Conservation (phyloP, 345 rosid genomes). For the Moricandia moricandioides region DNA sequence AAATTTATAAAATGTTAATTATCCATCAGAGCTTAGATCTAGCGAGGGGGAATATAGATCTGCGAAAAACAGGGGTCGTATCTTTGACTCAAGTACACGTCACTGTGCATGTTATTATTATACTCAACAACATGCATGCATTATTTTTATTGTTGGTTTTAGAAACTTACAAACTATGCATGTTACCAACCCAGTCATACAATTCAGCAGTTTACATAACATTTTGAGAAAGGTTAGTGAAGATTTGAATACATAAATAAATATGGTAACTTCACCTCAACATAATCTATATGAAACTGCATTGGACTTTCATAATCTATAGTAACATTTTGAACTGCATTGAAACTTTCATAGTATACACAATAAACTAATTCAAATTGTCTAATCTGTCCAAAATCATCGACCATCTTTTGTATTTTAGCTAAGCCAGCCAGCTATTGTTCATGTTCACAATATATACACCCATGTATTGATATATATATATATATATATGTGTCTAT, state of each 20-base stretch:
- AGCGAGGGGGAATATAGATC: background rate
- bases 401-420: slow-evolving; percentile 12
- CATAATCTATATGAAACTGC: background rate
- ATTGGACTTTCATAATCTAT: background rate
- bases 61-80: background rate
- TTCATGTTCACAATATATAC: slow-evolving; percentile 7
- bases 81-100: slow-evolving; percentile 29
- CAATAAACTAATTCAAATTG: slow-evolving; percentile 13
- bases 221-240: background rate
- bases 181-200: background rate
- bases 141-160: background rate
- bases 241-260: too few species aligned
- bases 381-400: slow-evolving; percentile 13
- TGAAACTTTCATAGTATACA: background rate
- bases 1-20: background rate
- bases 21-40: background rate
- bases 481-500: slow-evolving; percentile 1
- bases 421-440: slow-evolving; percentile 6
- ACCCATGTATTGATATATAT: background rate
- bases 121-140: background rate
- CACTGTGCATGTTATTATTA: slow-evolving; percentile 12
- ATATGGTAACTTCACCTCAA: too few species aligned
- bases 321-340: background rate
- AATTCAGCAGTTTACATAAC: background rate
- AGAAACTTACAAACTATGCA: background rate